Conservation (phyloP, 2,329 filamentous ascomycete genomes). For the Aureobasidium sp. region DNA sequence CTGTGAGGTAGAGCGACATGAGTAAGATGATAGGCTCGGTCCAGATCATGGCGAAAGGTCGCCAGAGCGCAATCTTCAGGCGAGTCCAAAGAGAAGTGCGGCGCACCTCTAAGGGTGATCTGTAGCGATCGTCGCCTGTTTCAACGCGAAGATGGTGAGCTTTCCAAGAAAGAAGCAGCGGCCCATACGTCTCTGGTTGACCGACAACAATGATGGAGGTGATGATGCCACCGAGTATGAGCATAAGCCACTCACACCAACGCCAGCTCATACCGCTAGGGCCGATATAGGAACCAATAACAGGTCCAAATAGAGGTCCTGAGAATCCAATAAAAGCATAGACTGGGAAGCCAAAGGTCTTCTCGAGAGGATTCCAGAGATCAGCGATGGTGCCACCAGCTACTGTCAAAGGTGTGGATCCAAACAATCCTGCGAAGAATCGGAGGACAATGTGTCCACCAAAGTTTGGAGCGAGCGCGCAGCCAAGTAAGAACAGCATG, state of each 20-base stretch:
- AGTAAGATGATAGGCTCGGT: conserved; percentile 40
- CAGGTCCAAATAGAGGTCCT: conserved; percentile 20
- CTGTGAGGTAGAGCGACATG: conserved; percentile 44
- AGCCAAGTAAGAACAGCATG: conserved; percentile 12
- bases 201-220: conserved; percentile 32
- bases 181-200: conserved; percentile 46
- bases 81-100: conserved; percentile 17
- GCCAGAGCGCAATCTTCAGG: conserved; percentile 18
- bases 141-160: conserved; percentile 26
- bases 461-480: conserved; percentile 20
- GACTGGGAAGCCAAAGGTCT: conserved; percentile 21
- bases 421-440: conserved; percentile 24
- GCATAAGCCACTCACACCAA: conserved; percentile 36
- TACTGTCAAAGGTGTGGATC: conserved; percentile 21
- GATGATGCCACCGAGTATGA: conserved; percentile 27
- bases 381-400: conserved; percentile 24
- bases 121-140: conserved; percentile 22
- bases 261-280: conserved; percentile 24
- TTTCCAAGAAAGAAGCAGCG: conserved; percentile 32
- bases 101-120: conserved; percentile 20
- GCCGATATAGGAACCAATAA: conserved; percentile 19
- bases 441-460: conserved; percentile 23
- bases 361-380: conserved; percentile 22
- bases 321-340: conserved; percentile 18
- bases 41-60: conserved; percentile 22